These are phyloP conservation scores for Diplodia sapinea DNA, from an alignment of 2,329 filamentous ascomycete genomes.

Conservation along the genomic window DNA sequence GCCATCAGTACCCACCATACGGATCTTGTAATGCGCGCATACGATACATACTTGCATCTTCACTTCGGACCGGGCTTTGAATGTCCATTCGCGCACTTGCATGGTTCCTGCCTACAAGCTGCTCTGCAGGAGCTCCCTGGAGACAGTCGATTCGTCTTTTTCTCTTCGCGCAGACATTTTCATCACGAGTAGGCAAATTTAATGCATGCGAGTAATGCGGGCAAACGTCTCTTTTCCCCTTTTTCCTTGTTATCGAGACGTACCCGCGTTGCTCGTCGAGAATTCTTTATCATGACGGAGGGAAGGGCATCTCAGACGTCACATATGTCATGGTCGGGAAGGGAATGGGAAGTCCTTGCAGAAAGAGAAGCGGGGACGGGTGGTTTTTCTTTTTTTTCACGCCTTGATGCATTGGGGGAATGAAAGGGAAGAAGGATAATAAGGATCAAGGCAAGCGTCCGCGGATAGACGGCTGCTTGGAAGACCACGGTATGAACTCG, in stretches of 20 bases:
- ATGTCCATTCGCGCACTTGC: neutral
- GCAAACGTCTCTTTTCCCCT: neutral
- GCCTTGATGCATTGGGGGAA: neutral
- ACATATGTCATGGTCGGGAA: neutral
- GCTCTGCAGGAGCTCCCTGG: conserved; percentile 1
- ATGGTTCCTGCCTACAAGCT: neutral
- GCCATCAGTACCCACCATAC: conserved; percentile 17
- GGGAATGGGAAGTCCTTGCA: neutral
- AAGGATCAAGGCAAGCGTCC: neutral
- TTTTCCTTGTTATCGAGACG: neutral
- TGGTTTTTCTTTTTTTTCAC: neutral
- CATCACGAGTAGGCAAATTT: conserved; percentile 20
- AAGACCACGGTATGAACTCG: neutral
- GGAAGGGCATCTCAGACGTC: conserved; percentile 10
- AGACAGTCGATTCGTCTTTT: conserved; percentile 2
- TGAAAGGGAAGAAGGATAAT: neutral
- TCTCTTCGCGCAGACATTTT: conserved; percentile 7
- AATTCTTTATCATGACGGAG: conserved; percentile 1
- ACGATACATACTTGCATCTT: conserved; percentile 25
- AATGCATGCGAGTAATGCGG: conserved; percentile 15
- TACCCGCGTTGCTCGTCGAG: neutral
- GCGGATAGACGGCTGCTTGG: neutral
- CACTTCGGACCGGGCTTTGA: conserved; percentile 15
- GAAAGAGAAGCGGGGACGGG: neutral
- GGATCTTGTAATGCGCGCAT: conserved; percentile 25